Evolutionary conservation across 805 yeast genomes (phyloP).

Genomic region (Saccharomycopsis sp.): DNA sequence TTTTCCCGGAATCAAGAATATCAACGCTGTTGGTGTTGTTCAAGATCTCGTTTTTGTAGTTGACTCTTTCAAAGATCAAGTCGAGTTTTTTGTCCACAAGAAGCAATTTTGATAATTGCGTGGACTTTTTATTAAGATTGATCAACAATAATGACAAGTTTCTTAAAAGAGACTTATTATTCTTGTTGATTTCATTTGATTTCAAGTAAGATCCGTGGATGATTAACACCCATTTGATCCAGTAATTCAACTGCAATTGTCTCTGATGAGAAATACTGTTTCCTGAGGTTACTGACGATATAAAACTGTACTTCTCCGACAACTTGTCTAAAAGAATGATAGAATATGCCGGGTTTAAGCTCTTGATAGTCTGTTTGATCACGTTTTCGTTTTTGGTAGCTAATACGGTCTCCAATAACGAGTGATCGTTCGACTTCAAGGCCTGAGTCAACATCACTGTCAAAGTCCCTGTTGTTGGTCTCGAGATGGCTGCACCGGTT

Average conservation of each 20-base stretch:
- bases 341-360: slow-evolving; percentile 49
- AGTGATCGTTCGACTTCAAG: slow-evolving; percentile 75
- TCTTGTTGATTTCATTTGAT: slow-evolving; percentile 40
- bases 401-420: slow-evolving; percentile 79
- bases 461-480: slow-evolving; percentile 66
- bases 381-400: slow-evolving; percentile 43
- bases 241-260: slow-evolving; percentile 46
- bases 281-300: slow-evolving; percentile 33
- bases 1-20: slow-evolving; percentile 21
- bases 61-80: slow-evolving; percentile 50
- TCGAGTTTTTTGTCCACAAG: slow-evolving; percentile 80
- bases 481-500: slow-evolving; percentile 23
- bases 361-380: slow-evolving; percentile 48
- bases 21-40: slow-evolving; percentile 30
- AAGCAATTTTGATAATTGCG: slow-evolving; percentile 62
- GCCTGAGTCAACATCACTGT: slow-evolving; percentile 87
- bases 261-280: slow-evolving; percentile 36
- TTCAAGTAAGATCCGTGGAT: slow-evolving; percentile 68
- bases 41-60: slow-evolving; percentile 42
- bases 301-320: slow-evolving; percentile 38
- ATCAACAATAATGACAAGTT: slow-evolving; percentile 47
- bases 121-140: slow-evolving; percentile 58
- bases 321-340: slow-evolving; percentile 50
- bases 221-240: slow-evolving; percentile 86
- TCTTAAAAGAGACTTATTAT: slow-evolving; percentile 37